A percentile compares a stretch with the other conserved stretches of the same genome.
Conservation (phyloP, 106 monocot genomes). For the Apostasia shenzhenica region DNA sequence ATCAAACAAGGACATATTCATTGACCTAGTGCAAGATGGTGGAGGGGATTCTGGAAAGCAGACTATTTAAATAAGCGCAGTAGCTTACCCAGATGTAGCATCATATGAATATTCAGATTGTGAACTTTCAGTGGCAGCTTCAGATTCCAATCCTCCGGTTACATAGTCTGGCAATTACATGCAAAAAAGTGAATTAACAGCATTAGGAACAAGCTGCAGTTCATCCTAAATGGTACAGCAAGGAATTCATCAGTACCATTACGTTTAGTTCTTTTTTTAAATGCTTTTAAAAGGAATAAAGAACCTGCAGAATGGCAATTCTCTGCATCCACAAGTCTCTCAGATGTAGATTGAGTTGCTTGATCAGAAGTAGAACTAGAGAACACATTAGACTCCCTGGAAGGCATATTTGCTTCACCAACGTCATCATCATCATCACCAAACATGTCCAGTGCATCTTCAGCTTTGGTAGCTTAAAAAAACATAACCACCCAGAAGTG, state of each 20-base stretch:
- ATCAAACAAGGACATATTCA: too few relatives aligned
- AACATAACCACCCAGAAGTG: too few relatives aligned
- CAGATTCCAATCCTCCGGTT: conserved; percentile 10
- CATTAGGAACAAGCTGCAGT: background rate
- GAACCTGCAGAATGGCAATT: conserved; percentile 27
- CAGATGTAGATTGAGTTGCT: conserved; percentile 15
- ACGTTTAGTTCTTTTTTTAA: background rate
- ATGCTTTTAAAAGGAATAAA: background rate
- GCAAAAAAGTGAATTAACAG: background rate
- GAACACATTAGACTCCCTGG: conserved; percentile 7
- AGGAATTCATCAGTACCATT: background rate
- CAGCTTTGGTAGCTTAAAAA: conserved; percentile 26
- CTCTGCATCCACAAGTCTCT: conserved; percentile 10
- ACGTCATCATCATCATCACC: conserved; percentile 75
- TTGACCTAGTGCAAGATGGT: too few relatives aligned
- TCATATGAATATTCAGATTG: conserved; percentile 78
- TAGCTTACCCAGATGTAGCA: conserved; percentile 66
- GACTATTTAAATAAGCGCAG: background rate
- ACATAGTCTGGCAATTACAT: background rate
- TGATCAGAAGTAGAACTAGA: conserved; percentile 16
- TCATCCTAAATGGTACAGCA: background rate
- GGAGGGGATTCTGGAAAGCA: too few relatives aligned
- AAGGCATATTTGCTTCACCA: conserved; percentile 18
- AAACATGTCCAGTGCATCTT: conserved; percentile 74
- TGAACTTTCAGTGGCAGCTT: conserved; percentile 24